A percentile compares a stretch with the other conserved stretches of the same genome.
Conservation (phyloP, 2,329 filamentous ascomycete species). For the Arthroderma sp. region DNA sequence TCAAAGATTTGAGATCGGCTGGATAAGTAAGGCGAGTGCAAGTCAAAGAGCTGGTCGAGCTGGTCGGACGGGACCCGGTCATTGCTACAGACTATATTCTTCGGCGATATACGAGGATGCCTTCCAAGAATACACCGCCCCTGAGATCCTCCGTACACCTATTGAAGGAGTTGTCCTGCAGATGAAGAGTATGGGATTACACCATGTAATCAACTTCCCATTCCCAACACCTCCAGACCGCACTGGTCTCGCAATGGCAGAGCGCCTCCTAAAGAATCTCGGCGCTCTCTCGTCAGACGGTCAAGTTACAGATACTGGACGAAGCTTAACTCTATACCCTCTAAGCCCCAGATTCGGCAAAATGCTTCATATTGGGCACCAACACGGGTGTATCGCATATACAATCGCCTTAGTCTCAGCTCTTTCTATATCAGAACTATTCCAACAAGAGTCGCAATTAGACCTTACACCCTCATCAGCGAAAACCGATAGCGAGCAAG, state of each 20-base stretch:
- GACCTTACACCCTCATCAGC: constrained; percentile 42
- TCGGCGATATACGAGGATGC: constrained; percentile 83
- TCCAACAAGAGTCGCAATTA: constrained; percentile 67
- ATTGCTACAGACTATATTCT: constrained; percentile 90
- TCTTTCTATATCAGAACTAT: constrained; percentile 76
- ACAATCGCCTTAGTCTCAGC: constrained; percentile 80
- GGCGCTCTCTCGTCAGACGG: constrained; percentile 62
- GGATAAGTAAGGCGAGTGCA: constrained; percentile 96
- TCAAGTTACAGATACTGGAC: constrained; percentile 65
- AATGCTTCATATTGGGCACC: constrained; percentile 77
- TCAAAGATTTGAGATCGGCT: constrained; percentile 87
- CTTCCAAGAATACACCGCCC: constrained; percentile 72
- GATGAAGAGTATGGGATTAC: constrained; percentile 86
- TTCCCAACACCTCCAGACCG: constrained; percentile 84
- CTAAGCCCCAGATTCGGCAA: constrained; percentile 81
- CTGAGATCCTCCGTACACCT: constrained; percentile 80
- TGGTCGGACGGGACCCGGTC: constrained; percentile 85
- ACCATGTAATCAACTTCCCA: constrained; percentile 83
- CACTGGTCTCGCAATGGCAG: constrained; percentile 63
- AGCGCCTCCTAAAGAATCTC: constrained; percentile 74
- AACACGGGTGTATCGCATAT: constrained; percentile 69
- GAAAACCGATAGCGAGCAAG: constrained; percentile 29
- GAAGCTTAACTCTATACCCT: constrained; percentile 76
- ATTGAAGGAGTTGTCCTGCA: constrained; percentile 88
- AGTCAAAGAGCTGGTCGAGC: constrained; percentile 86